These are phyloP conservation scores for Phytophthora parvispora DNA, from an alignment of 352 stramenopile genomes.

Conservation along the genomic window DNA sequence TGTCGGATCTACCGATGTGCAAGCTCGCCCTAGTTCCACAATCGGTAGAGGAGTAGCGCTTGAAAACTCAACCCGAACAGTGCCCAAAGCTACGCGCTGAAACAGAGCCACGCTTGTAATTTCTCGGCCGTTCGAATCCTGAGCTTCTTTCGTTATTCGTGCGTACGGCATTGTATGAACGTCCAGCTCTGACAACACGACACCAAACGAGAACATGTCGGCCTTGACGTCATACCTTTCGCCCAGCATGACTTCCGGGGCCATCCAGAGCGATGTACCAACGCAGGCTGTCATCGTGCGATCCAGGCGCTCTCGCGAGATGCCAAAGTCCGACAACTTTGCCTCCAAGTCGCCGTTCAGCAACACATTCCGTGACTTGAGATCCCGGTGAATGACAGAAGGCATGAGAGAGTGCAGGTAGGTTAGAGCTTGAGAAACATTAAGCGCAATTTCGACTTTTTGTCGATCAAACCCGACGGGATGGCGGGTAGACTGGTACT, in stretches of 20 bases:
- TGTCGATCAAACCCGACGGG: slow-evolving; percentile 34
- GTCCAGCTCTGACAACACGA: slow-evolving; percentile 27
- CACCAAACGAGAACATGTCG: slow-evolving; percentile 30
- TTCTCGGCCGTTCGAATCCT: too few species aligned
- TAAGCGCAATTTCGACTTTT: slow-evolving; percentile 43
- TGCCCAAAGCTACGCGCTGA: too few species aligned
- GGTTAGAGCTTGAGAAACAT: slow-evolving; percentile 36
- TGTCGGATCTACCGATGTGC: too few species aligned
- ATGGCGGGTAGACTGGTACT: slow-evolving; percentile 8
- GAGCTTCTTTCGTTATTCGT: slow-evolving; percentile 4
- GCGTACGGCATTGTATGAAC: slow-evolving; percentile 22
- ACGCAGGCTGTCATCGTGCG: slow-evolving; percentile 35
- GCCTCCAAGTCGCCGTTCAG: slow-evolving; percentile 39
- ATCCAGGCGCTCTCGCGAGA: slow-evolving; percentile 41
- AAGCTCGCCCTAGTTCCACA: too few species aligned
- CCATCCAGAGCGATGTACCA: slow-evolving; percentile 27
- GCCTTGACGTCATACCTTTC: slow-evolving; percentile 25
- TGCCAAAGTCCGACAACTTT: slow-evolving; percentile 71
- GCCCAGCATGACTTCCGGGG: slow-evolving; percentile 24
- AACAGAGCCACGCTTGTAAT: too few species aligned
- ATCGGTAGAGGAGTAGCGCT: too few species aligned
- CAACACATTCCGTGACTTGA: slow-evolving; percentile 50
- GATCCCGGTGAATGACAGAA: slow-evolving; percentile 22
- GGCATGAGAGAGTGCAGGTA: slow-evolving; percentile 27
- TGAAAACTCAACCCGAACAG: too few species aligned